Percentiles rank a stretch among this genome's conserved stretches.
phyloP scores from a whole-genome alignment of 306 rosid genomes.

The Rosa multiflora region DNA sequence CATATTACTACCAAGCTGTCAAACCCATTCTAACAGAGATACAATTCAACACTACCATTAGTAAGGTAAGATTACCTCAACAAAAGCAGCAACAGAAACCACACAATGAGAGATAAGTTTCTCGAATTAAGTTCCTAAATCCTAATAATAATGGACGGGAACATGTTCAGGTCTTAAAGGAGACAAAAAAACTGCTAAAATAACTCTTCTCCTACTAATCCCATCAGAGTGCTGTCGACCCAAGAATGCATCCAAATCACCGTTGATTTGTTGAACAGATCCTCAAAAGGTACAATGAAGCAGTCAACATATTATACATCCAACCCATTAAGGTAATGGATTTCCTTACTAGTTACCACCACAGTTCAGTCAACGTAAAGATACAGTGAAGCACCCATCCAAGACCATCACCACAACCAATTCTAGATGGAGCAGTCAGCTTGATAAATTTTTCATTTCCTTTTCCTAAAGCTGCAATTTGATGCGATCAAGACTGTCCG shows the following conservation, averaged over 20 bases:
- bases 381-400: background rate
- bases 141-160: background rate
- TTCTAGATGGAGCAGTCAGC: constrained; percentile 10
- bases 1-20: background rate
- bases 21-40: background rate
- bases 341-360: constrained; percentile 1
- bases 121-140: background rate
- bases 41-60: background rate
- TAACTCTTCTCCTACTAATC: background rate
- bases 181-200: background rate
- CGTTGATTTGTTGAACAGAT: background rate
- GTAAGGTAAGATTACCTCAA: background rate
- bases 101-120: background rate
- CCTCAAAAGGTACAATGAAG: background rate
- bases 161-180: background rate
- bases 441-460: constrained; percentile 5
- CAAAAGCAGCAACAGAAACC: background rate
- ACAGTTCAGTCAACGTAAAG: constrained; percentile 2
- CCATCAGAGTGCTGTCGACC: background rate
- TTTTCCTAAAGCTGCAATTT: constrained; percentile 26
- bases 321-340: constrained; percentile 24
- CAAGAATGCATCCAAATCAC: background rate
- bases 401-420: constrained; percentile 7
- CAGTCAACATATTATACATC: constrained; percentile 1
- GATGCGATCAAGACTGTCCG: constrained; percentile 65